Evolutionary conservation across 495 filamentous ascomycete genomes (phyloP), one percentile per base, ranked within the genome.

Genomic region (Parmelia sp.): DNA sequence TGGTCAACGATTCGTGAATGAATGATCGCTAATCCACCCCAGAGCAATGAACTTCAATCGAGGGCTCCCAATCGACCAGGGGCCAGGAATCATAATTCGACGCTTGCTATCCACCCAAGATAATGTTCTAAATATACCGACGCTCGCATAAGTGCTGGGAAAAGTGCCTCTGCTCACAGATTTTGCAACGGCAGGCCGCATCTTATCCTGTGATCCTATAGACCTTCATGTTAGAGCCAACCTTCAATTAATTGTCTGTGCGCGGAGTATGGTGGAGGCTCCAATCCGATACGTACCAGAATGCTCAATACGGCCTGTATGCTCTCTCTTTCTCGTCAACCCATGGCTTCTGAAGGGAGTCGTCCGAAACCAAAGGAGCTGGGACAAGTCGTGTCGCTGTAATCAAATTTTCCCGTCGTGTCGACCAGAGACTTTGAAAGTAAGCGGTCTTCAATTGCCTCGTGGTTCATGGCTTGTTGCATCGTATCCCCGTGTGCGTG

Each of bases 291-390:
- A 33, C 51, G 29, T 55, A 55, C 51, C 51, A 8, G 33, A 33
- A 55, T 55, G 51, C 29, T 55, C 51, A 55, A 17, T 15, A 29
- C 51, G n/a, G n/a, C 51, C 9, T 21, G 29, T 55, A 55, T 55
- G 51, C 51, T 23, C 27, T 29, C 2, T 21, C 27, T 33, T 21
- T 55, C 51, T 21, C 14, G 27, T 55, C 19, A 55, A 8, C 51
- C 51, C 51, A 55, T 55, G 15, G 51, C 27, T 21, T 55, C 51
- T 21, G 51, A 55, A 33, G 51, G 51, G 29, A 55, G 51, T 21
- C 29, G 27, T 33, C 51, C 51, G 17, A 55, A 55, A 33, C 51
- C 51, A 12, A 55, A 55, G 19, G 51, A 55, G 51, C 51, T 55
- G 51, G 51, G 51, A 33, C 51, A 55, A 0, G 51, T 55, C 17